Conservation (phyloP, 495 filamentous ascomycete genomes). For the Bacidia gigantensis region DNA sequence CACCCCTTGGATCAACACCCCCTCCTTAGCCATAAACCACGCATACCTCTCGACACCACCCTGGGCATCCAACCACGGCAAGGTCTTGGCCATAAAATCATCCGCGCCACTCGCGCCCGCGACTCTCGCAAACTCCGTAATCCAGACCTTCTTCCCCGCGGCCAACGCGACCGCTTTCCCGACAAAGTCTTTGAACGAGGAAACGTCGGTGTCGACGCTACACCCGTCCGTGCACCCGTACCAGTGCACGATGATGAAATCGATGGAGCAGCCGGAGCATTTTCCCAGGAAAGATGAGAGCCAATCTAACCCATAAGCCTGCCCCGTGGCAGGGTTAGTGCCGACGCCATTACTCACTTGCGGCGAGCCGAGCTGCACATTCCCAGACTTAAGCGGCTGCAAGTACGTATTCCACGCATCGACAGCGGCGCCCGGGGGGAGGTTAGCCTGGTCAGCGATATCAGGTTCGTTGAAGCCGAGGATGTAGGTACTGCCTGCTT, state of each 20-base stretch:
- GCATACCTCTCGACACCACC: conserved; percentile 54
- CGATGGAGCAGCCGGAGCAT: conserved; percentile 47
- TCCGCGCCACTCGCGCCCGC: conserved; percentile 37
- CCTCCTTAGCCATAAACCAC: conserved; percentile 55
- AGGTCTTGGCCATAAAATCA: conserved; percentile 40
- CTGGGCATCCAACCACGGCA: conserved; percentile 53
- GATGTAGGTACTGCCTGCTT: conserved; percentile 31
- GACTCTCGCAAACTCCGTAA: conserved; percentile 74
- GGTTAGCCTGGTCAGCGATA: conserved; percentile 46
- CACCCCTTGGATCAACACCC: conserved; percentile 12
- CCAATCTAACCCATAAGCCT: conserved; percentile 46
- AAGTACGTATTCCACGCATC: conserved; percentile 49
- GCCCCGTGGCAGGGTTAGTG: conserved; percentile 33
- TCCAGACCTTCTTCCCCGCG: conserved; percentile 43
- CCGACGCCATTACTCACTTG: conserved; percentile 56
- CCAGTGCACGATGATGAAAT: conserved; percentile 60
- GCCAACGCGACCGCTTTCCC: conserved; percentile 31
- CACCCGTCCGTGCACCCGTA: conserved; percentile 34
- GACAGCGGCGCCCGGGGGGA: conserved; percentile 47
- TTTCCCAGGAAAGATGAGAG: conserved; percentile 42
- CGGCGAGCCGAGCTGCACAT: conserved; percentile 56
- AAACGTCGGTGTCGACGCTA: conserved; percentile 20
- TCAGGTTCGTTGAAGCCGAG: conserved; percentile 89
- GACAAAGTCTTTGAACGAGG: conserved; percentile 47
- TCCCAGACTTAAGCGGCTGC: conserved; percentile 44